Base-by-base conservation (phyloP, 306 rosid genomes). In the Hippophae rhamnoides region DNA sequence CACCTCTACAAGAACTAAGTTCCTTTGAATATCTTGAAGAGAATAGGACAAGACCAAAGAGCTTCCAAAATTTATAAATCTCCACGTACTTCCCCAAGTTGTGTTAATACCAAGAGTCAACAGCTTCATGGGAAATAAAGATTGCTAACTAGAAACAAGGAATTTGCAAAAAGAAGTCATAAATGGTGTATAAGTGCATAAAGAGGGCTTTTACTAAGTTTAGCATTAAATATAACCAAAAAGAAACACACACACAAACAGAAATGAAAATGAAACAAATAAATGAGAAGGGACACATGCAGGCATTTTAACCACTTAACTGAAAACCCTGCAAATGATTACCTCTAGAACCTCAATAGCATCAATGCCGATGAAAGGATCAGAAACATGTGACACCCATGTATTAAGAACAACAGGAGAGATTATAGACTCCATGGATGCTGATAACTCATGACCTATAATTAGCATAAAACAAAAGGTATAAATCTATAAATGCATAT, bases 321-420 rank as follows among this genome's bases (percentile, higher is more conserved):
- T 2, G 68, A 69, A 23, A 14, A 60, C 44, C 12, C 46, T 65
- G 50, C 62, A 66, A n/a, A 76, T 43, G 49, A 56, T 69, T 85
- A 87, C 98, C 98, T 87, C 98, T 44, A 90, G 81, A 83, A 87
- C 89, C 67, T 90, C 98, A 69, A 90, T 81, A 62, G 90, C 84
- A 78, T 87, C 96, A 76, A 85, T 81, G 70, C 96, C 79, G 76
- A 85, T 86, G 68, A 87, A 90, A 78, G 98, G 98, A 73, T 90
- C 98, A n/a, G 79, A 83, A 68, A 90, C 70, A 60, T 90, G 87
- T 46, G 81, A 66, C 48, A 88, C 95, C 98, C 98, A 90, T 57
- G 78, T 63, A 72, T 87, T 78, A 68, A 90, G 95, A 63, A 90
- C 80, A 55, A 78, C 82, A 50, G 96, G 98, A 70, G 98, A 79